A percentile compares a stretch with the other conserved stretches of the same genome.
phyloP scores from a whole-genome alignment of 179 eudicot genomes.

The Pouteria campechiana region DNA sequence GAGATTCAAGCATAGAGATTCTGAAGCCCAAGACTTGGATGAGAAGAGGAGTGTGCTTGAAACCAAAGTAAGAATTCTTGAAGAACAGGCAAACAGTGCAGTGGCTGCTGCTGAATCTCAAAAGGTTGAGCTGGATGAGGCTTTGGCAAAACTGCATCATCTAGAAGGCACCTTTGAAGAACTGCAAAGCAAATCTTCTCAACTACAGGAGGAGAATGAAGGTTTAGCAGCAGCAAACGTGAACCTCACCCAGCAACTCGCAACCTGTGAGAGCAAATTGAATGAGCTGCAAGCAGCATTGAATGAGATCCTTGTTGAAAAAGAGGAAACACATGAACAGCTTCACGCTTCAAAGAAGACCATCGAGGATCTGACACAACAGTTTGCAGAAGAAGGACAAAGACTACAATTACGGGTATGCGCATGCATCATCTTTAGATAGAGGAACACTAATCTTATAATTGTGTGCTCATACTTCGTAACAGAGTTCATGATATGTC shows the following conservation, averaged over 20 bases:
- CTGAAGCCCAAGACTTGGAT: conserved; percentile 33
- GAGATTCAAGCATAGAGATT: conserved; percentile 39
- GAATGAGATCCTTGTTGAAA: conserved; percentile 34
- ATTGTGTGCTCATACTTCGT: too few relatives aligned
- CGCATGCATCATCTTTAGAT: background rate
- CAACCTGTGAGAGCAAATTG: conserved; percentile 35
- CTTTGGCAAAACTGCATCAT: conserved; percentile 30
- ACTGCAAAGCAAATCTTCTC: conserved; percentile 25
- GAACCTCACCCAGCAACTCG: conserved; percentile 58
- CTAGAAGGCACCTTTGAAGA: conserved; percentile 36
- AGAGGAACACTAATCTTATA: too few relatives aligned
- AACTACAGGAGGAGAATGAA: conserved; percentile 40
- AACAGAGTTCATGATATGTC: too few relatives aligned
- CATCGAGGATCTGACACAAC: conserved; percentile 47
- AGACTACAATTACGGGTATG: conserved; percentile 58
- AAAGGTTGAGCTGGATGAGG: conserved; percentile 43
- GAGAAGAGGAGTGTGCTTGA: conserved; percentile 36
- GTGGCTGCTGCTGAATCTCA: conserved; percentile 34
- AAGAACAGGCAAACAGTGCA: conserved; percentile 42
- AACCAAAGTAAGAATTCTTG: conserved; percentile 27
- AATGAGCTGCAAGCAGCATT: conserved; percentile 37
- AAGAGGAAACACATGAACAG: conserved; percentile 36
- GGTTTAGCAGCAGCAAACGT: conserved; percentile 49
- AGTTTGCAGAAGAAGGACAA: conserved; percentile 52
- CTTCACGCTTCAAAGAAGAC: conserved; percentile 33